phyloP scores from a whole-genome alignment of 2,329 filamentous ascomycete genomes.

The Penicillium polonicum region DNA sequence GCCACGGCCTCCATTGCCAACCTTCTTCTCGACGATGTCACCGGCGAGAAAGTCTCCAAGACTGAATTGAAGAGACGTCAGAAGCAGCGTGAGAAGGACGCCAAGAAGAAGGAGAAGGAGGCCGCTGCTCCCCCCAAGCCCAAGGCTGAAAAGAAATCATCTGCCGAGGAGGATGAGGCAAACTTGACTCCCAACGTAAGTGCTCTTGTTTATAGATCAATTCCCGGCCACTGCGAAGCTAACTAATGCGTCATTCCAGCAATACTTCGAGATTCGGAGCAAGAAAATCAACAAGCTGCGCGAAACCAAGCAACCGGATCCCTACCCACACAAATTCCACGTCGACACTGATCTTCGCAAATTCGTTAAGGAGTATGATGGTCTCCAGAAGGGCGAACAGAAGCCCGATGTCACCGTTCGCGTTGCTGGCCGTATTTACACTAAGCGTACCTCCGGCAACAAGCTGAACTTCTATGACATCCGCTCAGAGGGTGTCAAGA shows the following conservation, averaged over 20 bases:
- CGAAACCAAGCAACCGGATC: constrained; percentile 71
- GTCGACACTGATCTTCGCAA: constrained; percentile 78
- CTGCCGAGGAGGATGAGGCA: constrained; percentile 63
- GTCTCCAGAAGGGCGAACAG: constrained; percentile 82
- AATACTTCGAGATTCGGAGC: constrained; percentile 97
- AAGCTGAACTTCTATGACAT: constrained; percentile 94
- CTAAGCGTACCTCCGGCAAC: constrained; percentile 74
- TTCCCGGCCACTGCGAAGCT: neutral
- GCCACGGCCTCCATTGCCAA: constrained; percentile 60
- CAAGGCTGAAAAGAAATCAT: constrained; percentile 60
- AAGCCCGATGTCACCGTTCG: constrained; percentile 72
- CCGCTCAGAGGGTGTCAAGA: constrained; percentile 69
- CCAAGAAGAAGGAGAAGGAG: constrained; percentile 84
- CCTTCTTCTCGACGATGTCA: constrained; percentile 85
- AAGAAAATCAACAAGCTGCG: constrained; percentile 75
- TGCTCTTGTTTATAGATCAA: constrained; percentile 12
- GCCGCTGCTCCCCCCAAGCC: constrained; percentile 63
- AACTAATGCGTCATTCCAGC: constrained; percentile 45
- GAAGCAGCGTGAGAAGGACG: constrained; percentile 84
- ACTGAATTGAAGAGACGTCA: constrained; percentile 90
- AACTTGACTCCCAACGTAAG: constrained; percentile 73
- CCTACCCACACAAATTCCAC: constrained; percentile 93
- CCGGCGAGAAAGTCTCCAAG: constrained; percentile 84
- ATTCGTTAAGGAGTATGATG: constrained; percentile 72
- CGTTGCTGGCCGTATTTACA: constrained; percentile 84